Base-by-base conservation (phyloP, 2,329 filamentous ascomycete species). In the Conoideocrella luteorostrata region DNA sequence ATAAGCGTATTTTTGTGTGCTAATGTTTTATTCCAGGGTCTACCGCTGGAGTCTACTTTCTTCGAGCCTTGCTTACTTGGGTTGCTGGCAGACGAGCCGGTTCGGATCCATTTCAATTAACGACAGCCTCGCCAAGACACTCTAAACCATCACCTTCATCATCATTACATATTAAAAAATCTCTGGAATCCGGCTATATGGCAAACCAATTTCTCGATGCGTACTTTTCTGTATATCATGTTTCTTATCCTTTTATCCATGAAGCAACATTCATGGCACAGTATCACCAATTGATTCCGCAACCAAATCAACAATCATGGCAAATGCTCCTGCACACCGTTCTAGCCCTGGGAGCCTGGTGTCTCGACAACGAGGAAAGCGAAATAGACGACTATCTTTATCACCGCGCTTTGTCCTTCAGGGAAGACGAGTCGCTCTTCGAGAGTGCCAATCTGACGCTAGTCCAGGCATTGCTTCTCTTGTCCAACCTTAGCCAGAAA, bases 201-300 rank as follows among this genome's bases (percentile, higher is more conserved):
- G 50, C 54, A 22, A 48, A 49, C 15, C 48, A 39, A 17, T 49
- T 58, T 17, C 58, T 67, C 5, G 59, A 66, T 36, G 57, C 61
- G 4, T 74, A 71, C 47, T 73, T 73, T 45, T 52, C 55, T 3
- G 50, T 65, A n/a, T 71, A 70, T 47, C 68, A 74, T 49, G 50
- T 61, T 7, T 62, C 62, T 4, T 72, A 71, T 42, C 71, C 70
- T 0, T 62, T 72, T 22, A 50, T 74, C 3, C 68, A 73, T 46
- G 70, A 72, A 45, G 57, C 63, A 2, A 68, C 64, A 0, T 72
- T 72, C 44, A 58, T 67, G 17, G 67, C 60, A 10, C 54, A 61
- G 48, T 56, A 55, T 32, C 63, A 60, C 59, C 58, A 49, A 56
- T 50, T 61, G 18, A 53, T 58, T 26, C 53, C 58, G 7, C 54